Percentiles rank a stretch among this genome's conserved stretches.
phyloP scores from a whole-genome alignment of 352 stramenopile species.

The Globisporangium spiculum region DNA sequence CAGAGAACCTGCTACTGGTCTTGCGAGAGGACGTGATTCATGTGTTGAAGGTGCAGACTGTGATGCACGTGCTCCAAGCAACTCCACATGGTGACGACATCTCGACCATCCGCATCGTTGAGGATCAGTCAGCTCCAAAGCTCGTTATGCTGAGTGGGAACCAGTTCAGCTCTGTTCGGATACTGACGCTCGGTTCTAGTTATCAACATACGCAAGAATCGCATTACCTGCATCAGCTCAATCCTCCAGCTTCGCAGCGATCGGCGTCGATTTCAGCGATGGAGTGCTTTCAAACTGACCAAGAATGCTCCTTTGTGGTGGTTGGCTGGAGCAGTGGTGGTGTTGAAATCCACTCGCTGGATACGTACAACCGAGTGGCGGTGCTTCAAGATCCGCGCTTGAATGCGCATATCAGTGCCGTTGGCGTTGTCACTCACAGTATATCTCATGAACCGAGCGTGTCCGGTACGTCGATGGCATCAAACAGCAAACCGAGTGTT shows the following conservation, averaged over 20 bases:
- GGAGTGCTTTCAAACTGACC: slow-evolving; percentile 8
- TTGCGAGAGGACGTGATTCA: slow-evolving; percentile 53
- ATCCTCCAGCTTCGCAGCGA: slow-evolving; percentile 1
- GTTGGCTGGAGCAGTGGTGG: slow-evolving; percentile 52
- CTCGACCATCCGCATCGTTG: slow-evolving; percentile 19
- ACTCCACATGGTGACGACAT: slow-evolving; percentile 22
- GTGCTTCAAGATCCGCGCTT: slow-evolving; percentile 48
- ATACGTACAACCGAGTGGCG: slow-evolving; percentile 21
- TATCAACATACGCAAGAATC: neutral
- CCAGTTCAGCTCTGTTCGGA: neutral
- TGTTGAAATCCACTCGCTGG: slow-evolving; percentile 38
- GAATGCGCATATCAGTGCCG: slow-evolving; percentile 35
- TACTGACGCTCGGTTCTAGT: slow-evolving; percentile 4
- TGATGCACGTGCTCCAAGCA: slow-evolving; percentile 30
- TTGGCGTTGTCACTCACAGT: slow-evolving; percentile 16
- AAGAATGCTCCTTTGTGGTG: slow-evolving; percentile 24
- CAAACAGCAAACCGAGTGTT: neutral
- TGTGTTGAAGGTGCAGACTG: slow-evolving; percentile 62
- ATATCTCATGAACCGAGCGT: neutral
- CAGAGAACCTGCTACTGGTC: slow-evolving; percentile 51
- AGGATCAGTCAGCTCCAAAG: slow-evolving; percentile 9
- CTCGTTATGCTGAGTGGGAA: slow-evolving; percentile 14
- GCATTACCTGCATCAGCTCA: neutral
- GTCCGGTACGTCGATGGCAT: neutral
- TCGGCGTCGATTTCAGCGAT: slow-evolving; percentile 21